Percentiles rank a stretch among this genome's conserved stretches.
phyloP scores from a whole-genome alignment of 2,329 filamentous ascomycete genomes.

The Beauveria medogensis region DNA sequence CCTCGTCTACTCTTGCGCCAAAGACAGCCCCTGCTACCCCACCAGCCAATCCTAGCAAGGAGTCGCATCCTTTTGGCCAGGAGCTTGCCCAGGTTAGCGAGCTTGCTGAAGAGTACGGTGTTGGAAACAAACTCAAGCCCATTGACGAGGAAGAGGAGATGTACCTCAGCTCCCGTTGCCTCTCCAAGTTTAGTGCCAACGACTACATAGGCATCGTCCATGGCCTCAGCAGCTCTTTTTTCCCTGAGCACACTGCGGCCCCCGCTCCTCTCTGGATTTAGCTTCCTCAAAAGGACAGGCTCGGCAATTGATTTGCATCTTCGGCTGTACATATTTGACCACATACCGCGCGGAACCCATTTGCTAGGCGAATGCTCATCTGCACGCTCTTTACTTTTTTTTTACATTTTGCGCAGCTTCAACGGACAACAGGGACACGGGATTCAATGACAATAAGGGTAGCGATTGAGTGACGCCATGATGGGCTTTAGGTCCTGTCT shows the following conservation, averaged over 20 bases:
- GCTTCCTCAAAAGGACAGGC: not conserved
- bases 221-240: constrained; percentile 55
- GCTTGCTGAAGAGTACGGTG: constrained; percentile 79
- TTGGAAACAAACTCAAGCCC: constrained; percentile 49
- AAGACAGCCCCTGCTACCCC: constrained; percentile 18
- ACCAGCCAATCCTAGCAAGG: constrained; percentile 20
- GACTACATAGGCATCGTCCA: constrained; percentile 82
- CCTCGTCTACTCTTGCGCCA: constrained; percentile 27
- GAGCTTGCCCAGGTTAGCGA: constrained; percentile 91
- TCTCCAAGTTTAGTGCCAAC: constrained; percentile 66
- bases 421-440: constrained; percentile 1
- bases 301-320: constrained; percentile 10
- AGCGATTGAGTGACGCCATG: not conserved
- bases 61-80: constrained; percentile 70
- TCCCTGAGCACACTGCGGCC: constrained; percentile 32
- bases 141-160: constrained; percentile 64
- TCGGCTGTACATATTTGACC: constrained; percentile 26
- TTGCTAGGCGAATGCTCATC: not conserved
- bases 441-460: not conserved
- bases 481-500: not conserved
- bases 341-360: constrained; percentile 2
- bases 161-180: constrained; percentile 59
- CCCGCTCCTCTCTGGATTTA: constrained; percentile 43
- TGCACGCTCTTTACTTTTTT: not conserved
- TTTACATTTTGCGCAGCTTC: not conserved